Conservation (phyloP, 257 asterid genomes). For the Linaria vulgaris region DNA sequence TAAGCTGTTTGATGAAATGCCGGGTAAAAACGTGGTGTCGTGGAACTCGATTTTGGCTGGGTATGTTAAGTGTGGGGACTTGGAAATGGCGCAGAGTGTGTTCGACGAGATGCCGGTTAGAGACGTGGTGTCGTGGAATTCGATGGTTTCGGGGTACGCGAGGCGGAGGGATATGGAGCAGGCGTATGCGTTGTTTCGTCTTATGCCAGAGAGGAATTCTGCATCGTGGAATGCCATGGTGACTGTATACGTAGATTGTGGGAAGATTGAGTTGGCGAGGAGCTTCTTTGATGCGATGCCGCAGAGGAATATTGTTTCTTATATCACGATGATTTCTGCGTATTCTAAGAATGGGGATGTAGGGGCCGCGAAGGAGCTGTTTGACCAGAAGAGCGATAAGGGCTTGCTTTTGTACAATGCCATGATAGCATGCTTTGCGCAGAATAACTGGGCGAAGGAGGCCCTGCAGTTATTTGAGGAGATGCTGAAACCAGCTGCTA, state of each 20-base stretch:
- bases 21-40: slow-evolving; percentile 58
- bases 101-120: slow-evolving; percentile 74
- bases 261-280: slow-evolving; percentile 58
- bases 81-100: slow-evolving; percentile 55
- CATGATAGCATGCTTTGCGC: slow-evolving; percentile 80
- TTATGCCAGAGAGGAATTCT: slow-evolving; percentile 65
- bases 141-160: slow-evolving; percentile 65
- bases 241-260: slow-evolving; percentile 57
- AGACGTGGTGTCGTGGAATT: slow-evolving; percentile 76
- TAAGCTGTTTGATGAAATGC: slow-evolving; percentile 60
- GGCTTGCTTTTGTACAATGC: slow-evolving; percentile 59
- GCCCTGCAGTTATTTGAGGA: slow-evolving; percentile 67
- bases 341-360: slow-evolving; percentile 67
- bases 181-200: slow-evolving; percentile 53
- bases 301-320: slow-evolving; percentile 54
- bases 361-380: slow-evolving; percentile 60
- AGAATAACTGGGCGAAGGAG: slow-evolving; percentile 63
- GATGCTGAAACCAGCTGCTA: slow-evolving; percentile 47
- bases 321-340: slow-evolving; percentile 73
- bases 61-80: slow-evolving; percentile 53
- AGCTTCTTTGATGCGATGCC: slow-evolving; percentile 71
- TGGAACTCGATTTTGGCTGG: slow-evolving; percentile 84
- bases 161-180: slow-evolving; percentile 57
- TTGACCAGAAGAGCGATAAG: slow-evolving; percentile 38
- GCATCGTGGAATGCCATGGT: slow-evolving; percentile 86